Conservation (phyloP, 2,329 filamentous ascomycete genomes). For the Zasmidium cellare region DNA sequence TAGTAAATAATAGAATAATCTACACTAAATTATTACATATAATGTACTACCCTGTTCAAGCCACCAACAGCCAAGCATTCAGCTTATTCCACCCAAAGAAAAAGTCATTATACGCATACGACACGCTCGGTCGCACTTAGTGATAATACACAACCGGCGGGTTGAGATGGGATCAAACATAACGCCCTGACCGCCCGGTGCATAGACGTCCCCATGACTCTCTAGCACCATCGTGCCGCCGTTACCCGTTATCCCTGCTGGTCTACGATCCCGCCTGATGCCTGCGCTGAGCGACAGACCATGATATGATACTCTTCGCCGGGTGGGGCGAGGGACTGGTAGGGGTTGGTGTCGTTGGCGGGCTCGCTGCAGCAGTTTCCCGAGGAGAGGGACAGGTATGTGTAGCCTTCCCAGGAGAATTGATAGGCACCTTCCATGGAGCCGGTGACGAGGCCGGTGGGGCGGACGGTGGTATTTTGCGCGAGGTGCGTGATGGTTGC, state of each 20-base stretch:
- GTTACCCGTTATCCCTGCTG: constrained; percentile 46
- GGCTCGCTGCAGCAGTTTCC: constrained; percentile 37
- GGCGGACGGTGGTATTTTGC: constrained; percentile 50
- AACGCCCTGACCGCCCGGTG: constrained; percentile 64
- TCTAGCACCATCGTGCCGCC: constrained; percentile 63
- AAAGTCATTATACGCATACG: constrained; percentile 23
- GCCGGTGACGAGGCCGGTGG: constrained; percentile 42
- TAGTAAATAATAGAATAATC: no score
- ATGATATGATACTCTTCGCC: constrained; percentile 65
- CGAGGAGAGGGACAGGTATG: constrained; percentile 55
- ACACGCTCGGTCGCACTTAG: constrained; percentile 40
- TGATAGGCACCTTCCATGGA: constrained; percentile 57
- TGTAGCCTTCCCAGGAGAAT: constrained; percentile 57
- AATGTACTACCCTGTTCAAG: no score
- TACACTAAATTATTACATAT: no score
- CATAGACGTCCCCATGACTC: constrained; percentile 62
- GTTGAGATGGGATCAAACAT: constrained; percentile 47
- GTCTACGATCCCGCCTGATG: no score
- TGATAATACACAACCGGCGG: constrained; percentile 64
- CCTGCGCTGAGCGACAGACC: constrained; percentile 58
- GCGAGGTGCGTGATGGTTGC: constrained; percentile 55
- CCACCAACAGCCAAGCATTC: constrained; percentile 24
- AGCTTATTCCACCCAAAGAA: constrained; percentile 29
- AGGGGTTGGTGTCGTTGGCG: constrained; percentile 24
- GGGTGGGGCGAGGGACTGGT: constrained; percentile 27